Evolutionary conservation across 202 grass and related monocot genomes (phyloP).

Genomic region (Setaria viridis): DNA sequence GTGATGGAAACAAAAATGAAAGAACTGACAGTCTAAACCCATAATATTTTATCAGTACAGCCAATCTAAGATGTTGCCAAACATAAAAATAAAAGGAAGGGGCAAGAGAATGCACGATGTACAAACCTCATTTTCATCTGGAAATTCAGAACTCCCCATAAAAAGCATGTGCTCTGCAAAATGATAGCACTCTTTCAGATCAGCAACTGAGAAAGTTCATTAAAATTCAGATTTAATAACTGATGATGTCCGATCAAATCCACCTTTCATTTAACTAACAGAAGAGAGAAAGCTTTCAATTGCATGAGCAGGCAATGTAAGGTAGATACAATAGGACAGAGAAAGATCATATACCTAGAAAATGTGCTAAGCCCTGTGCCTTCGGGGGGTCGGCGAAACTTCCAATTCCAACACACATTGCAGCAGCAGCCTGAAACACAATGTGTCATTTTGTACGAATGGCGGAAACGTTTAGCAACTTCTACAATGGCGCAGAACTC

Average conservation of each 20-base stretch:
- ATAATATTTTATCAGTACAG: slow-evolving; percentile 25
- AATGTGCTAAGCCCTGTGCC: slow-evolving; percentile 91
- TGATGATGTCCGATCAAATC: neutral
- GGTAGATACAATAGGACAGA: slow-evolving; percentile 19
- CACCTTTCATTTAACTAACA: slow-evolving; percentile 36
- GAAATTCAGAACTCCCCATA: slow-evolving; percentile 98
- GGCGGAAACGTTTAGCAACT: slow-evolving; percentile 35
- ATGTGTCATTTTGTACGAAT: slow-evolving; percentile 26
- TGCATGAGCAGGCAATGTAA: neutral
- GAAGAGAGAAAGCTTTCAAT: neutral
- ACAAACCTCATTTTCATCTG: slow-evolving; percentile 98
- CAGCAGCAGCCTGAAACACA: slow-evolving; percentile 79
- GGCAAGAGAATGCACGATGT: slow-evolving; percentile 25
- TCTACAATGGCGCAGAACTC: neutral
- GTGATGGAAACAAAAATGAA: slow-evolving; percentile 20
- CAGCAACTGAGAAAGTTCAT: slow-evolving; percentile 7
- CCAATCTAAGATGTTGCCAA: neutral
- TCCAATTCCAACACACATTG: slow-evolving; percentile 94
- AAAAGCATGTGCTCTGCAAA: slow-evolving; percentile 99
- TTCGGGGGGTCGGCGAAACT: slow-evolving; percentile 85
- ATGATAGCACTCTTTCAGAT: slow-evolving; percentile 30
- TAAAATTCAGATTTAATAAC: slow-evolving; percentile 18
- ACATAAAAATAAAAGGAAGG: neutral
- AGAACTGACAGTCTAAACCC: slow-evolving; percentile 16
- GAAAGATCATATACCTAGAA: slow-evolving; percentile 76